Evolutionary conservation across 176 grass and related monocot species (phyloP).

Genomic region (Cenchrus americanus): DNA sequence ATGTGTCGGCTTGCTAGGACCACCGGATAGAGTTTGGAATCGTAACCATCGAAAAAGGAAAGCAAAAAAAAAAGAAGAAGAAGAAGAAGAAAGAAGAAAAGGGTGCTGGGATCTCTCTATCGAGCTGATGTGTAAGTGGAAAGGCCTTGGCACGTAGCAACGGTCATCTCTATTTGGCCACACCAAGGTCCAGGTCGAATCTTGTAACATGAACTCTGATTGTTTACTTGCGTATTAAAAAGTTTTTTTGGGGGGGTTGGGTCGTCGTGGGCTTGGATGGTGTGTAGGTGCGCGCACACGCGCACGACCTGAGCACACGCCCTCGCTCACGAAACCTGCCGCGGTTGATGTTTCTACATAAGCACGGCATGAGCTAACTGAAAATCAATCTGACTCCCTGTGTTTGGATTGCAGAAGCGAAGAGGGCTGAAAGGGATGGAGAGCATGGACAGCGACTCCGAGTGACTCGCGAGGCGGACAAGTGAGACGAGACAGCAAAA

Average conservation of each 20-base stretch:
- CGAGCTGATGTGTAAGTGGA: not conserved
- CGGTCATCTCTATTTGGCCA: not conserved
- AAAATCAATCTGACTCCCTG: not conserved
- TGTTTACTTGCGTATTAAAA: slow-evolving; percentile 16
- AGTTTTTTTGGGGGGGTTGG: not conserved
- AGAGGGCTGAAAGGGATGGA: slow-evolving; percentile 88
- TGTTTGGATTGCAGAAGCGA: slow-evolving; percentile 55
- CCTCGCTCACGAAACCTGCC: not conserved
- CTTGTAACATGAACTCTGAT: slow-evolving; percentile 40
- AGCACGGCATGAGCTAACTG: slow-evolving; percentile 21
- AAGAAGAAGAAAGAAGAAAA: not conserved
- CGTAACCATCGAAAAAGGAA: slow-evolving; percentile 26
- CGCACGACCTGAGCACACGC: not conserved
- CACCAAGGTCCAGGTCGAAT: slow-evolving; percentile 18
- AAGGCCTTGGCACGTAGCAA: not conserved
- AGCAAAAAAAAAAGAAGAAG: not conserved
- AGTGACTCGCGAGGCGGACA: slow-evolving; percentile 45
- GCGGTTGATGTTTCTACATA: not conserved
- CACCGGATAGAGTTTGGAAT: slow-evolving; percentile 50
- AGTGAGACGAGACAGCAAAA: not conserved
- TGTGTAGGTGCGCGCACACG: not conserved
- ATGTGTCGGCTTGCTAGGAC: slow-evolving; percentile 30
- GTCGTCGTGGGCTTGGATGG: not conserved
- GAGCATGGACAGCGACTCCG: slow-evolving; percentile 90
- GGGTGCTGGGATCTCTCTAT: not conserved